phyloP scores from a whole-genome alignment of 2,329 filamentous ascomycete genomes.

The Orbilia brochopaga region DNA sequence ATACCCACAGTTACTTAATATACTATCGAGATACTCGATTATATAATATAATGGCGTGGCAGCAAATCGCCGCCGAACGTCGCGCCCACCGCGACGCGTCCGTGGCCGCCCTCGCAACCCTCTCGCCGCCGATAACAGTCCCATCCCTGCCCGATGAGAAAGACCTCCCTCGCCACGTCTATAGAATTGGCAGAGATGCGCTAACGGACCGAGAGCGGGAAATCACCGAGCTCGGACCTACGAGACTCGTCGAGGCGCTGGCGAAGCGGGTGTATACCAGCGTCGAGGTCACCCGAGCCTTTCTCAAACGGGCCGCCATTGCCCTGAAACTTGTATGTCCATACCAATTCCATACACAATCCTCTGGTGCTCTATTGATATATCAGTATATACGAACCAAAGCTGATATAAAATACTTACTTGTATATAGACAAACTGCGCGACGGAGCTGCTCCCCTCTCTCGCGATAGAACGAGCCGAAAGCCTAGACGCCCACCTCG shows the following conservation, averaged over 20 bases:
- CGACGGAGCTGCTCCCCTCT: constrained; percentile 60
- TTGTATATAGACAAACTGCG: constrained; percentile 59
- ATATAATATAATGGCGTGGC: constrained; percentile 59
- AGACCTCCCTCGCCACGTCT: constrained; percentile 60
- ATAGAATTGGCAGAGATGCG: constrained; percentile 60
- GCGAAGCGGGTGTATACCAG: constrained; percentile 60
- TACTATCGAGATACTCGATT: too few relatives aligned
- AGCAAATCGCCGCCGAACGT: constrained; percentile 61
- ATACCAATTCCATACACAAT: not conserved
- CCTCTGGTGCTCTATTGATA: constrained; percentile 10
- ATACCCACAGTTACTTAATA: too few relatives aligned
- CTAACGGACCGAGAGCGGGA: constrained; percentile 61
- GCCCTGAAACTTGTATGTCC: constrained; percentile 61
- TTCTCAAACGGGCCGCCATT: constrained; percentile 64
- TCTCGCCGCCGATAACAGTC: constrained; percentile 58
- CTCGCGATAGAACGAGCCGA: constrained; percentile 56
- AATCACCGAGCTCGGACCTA: constrained; percentile 62
- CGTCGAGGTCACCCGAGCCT: constrained; percentile 62
- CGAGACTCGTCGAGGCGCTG: constrained; percentile 61
- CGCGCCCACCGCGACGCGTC: constrained; percentile 61
- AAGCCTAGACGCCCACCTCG: constrained; percentile 57
- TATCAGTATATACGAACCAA: not conserved
- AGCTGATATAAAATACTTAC: not conserved
- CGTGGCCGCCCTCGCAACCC: constrained; percentile 57
- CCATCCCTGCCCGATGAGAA: constrained; percentile 56